Percentiles rank a stretch among this genome's conserved stretches.
Conservation (phyloP, 78 protist genomes). For the Dictyostelium brefeldianum region DNA sequence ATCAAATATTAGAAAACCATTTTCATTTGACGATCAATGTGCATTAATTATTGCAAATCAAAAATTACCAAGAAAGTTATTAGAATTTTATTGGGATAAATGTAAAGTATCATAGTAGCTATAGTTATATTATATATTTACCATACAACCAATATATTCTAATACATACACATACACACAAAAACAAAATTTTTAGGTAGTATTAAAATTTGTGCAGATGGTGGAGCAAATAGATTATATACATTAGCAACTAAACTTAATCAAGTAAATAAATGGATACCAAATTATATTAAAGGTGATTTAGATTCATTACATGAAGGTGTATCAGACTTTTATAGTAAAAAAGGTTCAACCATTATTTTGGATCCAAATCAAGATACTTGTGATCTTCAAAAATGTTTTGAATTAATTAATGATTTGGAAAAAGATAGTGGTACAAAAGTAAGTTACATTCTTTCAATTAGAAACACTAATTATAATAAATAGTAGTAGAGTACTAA, state of each 20-base stretch:
- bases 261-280: constrained; percentile 9
- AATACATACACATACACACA: background rate
- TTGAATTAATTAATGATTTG: constrained; percentile 23
- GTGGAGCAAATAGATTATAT: constrained; percentile 68
- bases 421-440: constrained; percentile 21
- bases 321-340: constrained; percentile 26
- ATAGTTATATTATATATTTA: too few relatives aligned
- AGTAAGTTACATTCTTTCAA: too few relatives aligned
- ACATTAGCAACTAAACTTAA: background rate
- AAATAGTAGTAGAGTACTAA: background rate
- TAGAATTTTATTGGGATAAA: constrained; percentile 15
- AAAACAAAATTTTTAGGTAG: background rate
- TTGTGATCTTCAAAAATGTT: constrained; percentile 50
- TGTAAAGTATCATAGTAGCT: too few relatives aligned
- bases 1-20: background rate
- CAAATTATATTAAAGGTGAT: constrained; percentile 74
- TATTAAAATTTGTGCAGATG: constrained; percentile 67
- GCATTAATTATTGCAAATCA: constrained; percentile 6
- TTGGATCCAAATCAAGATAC: constrained; percentile 53
- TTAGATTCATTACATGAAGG: constrained; percentile 35
- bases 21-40: constrained; percentile 7
- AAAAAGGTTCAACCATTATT: constrained; percentile 37
- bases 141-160: background rate
- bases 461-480: too few relatives aligned
- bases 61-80: background rate